Conservation (phyloP, 257 asterid genomes). For the Capsicum rhomboideum region DNA sequence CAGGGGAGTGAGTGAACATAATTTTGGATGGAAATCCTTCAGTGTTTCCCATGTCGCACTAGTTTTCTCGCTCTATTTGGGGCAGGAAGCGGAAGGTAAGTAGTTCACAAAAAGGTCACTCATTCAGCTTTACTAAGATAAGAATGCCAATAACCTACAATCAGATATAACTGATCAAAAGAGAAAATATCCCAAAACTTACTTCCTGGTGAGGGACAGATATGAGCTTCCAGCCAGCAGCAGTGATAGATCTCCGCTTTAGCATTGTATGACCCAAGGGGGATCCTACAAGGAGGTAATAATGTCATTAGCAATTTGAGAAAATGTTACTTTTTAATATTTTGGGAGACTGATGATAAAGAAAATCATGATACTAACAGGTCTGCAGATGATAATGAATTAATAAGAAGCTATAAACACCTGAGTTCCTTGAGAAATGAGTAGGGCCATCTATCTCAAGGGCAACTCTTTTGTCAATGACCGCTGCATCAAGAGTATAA, state of each 20-base stretch:
- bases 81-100: background rate
- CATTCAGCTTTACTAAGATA: background rate
- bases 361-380: background rate
- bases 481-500: conserved; percentile 80
- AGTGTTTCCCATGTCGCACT: background rate
- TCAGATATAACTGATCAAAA: background rate
- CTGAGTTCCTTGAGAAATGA: conserved; percentile 90
- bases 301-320: background rate
- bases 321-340: background rate
- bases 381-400: background rate
- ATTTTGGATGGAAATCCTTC: background rate
- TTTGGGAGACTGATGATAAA: background rate
- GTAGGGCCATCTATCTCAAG: conserved; percentile 95
- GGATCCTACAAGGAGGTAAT: conserved; percentile 37
- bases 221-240: conserved; percentile 84
- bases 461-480: conserved; percentile 66
- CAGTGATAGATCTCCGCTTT: conserved; percentile 69
- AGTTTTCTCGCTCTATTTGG: background rate
- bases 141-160: background rate
- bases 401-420: conserved; percentile 24
- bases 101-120: background rate
- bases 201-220: conserved; percentile 72
- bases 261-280: conserved; percentile 86
- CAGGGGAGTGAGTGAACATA: background rate
- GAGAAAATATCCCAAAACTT: conserved; percentile 17